Evolutionary conservation across 257 asterid genomes (phyloP).

Genomic region (Cynanchum wilfordii): DNA sequence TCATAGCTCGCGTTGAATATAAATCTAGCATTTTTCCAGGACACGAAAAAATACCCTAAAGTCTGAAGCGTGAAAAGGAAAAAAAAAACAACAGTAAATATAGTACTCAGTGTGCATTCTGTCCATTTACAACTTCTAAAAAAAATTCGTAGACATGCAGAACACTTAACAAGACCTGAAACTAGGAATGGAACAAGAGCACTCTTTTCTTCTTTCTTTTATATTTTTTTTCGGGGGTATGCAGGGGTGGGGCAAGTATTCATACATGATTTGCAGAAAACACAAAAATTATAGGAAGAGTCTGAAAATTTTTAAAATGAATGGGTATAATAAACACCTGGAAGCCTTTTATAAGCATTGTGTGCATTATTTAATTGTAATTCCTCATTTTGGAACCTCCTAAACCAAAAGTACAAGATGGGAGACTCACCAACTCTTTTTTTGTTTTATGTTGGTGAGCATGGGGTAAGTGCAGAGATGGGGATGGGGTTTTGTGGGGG

Average conservation of each 20-base stretch:
- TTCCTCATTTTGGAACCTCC: not conserved
- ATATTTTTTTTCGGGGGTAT: not conserved
- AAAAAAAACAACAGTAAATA: not conserved
- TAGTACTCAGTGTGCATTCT: not conserved
- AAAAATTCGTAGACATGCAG: not conserved
- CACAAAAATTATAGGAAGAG: not conserved
- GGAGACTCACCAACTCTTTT: not conserved
- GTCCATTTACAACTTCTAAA: not conserved
- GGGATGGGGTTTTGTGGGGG: not conserved
- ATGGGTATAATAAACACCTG: not conserved
- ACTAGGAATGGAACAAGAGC: not conserved
- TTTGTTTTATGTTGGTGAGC: not conserved
- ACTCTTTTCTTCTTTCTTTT: not conserved
- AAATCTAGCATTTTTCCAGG: not conserved
- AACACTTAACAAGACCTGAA: not conserved
- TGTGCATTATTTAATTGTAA: not conserved
- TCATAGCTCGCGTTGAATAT: not conserved
- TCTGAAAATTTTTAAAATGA: not conserved
- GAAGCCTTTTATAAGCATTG: not conserved
- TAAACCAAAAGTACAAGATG: not conserved
- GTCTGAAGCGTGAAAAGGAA: not conserved
- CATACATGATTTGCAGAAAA: not conserved
- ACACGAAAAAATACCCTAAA: no score
- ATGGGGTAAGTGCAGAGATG: no score
- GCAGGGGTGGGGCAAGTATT: not conserved